Conservation (phyloP, 345 rosid genomes). For the Pelargonium nanum region DNA sequence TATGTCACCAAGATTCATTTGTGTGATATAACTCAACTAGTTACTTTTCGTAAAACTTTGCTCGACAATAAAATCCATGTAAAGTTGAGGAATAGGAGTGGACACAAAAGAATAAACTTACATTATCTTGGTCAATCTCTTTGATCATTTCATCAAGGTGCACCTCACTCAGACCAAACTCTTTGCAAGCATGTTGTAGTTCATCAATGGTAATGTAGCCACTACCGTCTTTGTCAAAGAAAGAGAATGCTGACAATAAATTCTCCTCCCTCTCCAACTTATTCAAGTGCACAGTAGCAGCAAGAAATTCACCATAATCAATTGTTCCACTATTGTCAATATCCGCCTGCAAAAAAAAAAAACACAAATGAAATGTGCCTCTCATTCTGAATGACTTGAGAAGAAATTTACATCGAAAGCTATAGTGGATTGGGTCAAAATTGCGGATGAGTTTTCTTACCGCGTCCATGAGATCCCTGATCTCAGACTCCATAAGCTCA, state of each 20-base stretch:
- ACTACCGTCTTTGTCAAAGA: conserved; percentile 70
- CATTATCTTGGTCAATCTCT: conserved; percentile 77
- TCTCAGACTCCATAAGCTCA: conserved; percentile 78
- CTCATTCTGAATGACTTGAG: conserved; percentile 7
- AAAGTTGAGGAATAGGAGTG: no score
- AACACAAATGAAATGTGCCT: background rate
- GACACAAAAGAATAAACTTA: conserved; percentile 33
- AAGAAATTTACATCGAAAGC: background rate
- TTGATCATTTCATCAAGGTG: conserved; percentile 71
- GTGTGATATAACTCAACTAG: no score
- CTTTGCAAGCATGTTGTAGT: conserved; percentile 67
- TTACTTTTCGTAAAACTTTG: no score
- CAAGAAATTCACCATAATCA: conserved; percentile 70
- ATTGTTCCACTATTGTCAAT: conserved; percentile 72
- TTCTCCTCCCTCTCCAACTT: conserved; percentile 78
- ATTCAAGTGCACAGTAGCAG: conserved; percentile 71
- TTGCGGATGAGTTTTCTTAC: conserved; percentile 25
- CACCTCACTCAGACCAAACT: conserved; percentile 57
- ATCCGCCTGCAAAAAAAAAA: conserved; percentile 46
- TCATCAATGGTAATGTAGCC: conserved; percentile 76
- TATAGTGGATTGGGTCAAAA: background rate
- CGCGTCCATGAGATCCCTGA: conserved; percentile 60
- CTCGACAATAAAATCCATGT: no score
- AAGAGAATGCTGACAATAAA: conserved; percentile 56
- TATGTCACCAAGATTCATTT: no score